Conservation (phyloP, 768 basidiomycete genomes). For the Trametes meyenii region DNA sequence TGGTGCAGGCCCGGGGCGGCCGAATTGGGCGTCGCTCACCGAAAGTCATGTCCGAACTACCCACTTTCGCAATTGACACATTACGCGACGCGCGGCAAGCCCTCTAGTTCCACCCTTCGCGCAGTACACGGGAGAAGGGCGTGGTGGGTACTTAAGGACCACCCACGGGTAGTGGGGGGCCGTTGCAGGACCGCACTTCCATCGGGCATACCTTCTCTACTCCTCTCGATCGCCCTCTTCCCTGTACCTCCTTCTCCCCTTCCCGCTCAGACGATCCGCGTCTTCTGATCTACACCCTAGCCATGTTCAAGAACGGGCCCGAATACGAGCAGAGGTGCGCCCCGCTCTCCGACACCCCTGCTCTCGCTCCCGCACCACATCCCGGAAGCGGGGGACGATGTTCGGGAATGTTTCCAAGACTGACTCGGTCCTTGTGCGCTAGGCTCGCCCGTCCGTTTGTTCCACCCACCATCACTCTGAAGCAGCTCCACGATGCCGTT, state of each 20-base stretch:
- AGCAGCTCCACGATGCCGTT: slow-evolving; percentile 58
- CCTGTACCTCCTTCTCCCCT: neutral
- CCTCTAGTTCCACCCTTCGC: slow-evolving; percentile 4
- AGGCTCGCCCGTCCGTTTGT: slow-evolving; percentile 50
- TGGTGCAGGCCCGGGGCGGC: slow-evolving; percentile 16
- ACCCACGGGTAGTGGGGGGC: neutral
- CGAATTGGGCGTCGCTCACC: slow-evolving; percentile 19
- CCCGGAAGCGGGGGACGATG: neutral
- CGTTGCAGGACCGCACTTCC: slow-evolving; percentile 10
- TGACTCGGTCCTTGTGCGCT: neutral
- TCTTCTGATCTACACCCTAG: slow-evolving; percentile 7
- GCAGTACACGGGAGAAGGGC: slow-evolving; percentile 20
- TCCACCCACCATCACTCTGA: slow-evolving; percentile 52
- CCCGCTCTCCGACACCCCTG: neutral
- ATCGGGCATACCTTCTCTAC: slow-evolving; percentile 10
- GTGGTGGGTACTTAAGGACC: slow-evolving; percentile 15
- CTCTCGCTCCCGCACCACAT: neutral
- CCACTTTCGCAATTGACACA: slow-evolving; percentile 19
- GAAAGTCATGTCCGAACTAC: slow-evolving; percentile 22
- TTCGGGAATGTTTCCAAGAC: neutral
- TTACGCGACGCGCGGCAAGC: slow-evolving; percentile 22
- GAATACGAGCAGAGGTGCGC: slow-evolving; percentile 33
- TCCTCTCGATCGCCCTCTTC: slow-evolving; percentile 8
- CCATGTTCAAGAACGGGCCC: slow-evolving; percentile 32
- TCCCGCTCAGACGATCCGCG: slow-evolving; percentile 16